Percentiles rank a stretch among this genome's conserved stretches.
These are phyloP conservation scores for Polygonum aviculare DNA, from an alignment of 148 eudicot genomes.

Conservation along the genomic window DNA sequence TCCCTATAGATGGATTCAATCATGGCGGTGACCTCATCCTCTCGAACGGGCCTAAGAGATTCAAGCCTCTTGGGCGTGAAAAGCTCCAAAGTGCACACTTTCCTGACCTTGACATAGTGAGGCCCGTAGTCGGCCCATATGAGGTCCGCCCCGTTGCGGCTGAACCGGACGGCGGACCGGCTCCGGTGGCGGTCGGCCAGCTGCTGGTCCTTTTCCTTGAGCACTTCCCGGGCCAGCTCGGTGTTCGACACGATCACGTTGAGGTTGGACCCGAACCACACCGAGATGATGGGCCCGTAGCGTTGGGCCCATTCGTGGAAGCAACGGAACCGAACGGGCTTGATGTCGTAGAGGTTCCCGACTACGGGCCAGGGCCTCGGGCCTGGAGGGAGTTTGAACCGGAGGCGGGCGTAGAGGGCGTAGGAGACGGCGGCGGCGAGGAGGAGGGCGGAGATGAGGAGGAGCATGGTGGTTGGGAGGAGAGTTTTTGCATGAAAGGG, in stretches of 20 bases:
- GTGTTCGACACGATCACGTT: conserved; percentile 56
- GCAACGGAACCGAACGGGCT: conserved; percentile 59
- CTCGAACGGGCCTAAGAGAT: conserved; percentile 61
- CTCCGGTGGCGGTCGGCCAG: conserved; percentile 63
- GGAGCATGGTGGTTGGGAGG: neutral
- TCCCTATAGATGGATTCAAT: conserved; percentile 52
- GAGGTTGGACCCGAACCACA: conserved; percentile 49
- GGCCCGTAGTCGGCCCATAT: conserved; percentile 94
- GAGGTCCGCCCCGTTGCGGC: conserved; percentile 57
- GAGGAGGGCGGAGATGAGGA: neutral
- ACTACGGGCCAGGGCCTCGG: conserved; percentile 63
- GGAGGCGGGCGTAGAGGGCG: conserved; percentile 33
- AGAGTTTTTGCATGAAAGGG: neutral
- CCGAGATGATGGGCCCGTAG: conserved; percentile 72
- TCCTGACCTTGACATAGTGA: conserved; percentile 82
- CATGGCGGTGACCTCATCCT: conserved; percentile 91
- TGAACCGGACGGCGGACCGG: conserved; percentile 38
- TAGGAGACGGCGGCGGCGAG: conserved; percentile 17
- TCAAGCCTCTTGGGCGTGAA: conserved; percentile 69
- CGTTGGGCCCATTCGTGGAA: conserved; percentile 59
- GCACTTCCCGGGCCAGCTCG: conserved; percentile 57
- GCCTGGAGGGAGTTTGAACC: conserved; percentile 72
- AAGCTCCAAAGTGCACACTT: conserved; percentile 61
- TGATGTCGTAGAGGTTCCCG: conserved; percentile 70
- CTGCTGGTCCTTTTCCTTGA: conserved; percentile 65